Evolutionary conservation across 2,329 filamentous ascomycete species (phyloP).

Genomic region (Cytospora piceae): DNA sequence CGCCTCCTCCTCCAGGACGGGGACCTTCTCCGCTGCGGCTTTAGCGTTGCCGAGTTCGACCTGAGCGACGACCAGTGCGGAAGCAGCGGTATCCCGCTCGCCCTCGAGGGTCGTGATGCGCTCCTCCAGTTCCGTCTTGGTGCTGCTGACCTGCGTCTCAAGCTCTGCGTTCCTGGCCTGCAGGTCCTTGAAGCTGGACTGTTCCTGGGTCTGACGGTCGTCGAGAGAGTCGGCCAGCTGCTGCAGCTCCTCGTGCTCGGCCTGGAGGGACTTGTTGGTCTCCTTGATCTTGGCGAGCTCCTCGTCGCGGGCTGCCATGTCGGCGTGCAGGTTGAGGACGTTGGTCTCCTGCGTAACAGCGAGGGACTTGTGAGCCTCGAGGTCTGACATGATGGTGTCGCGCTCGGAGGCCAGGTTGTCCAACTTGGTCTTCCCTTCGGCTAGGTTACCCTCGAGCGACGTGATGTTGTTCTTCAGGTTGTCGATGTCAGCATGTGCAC

Average conservation of each 20-base stretch:
- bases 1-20: conserved; percentile 20
- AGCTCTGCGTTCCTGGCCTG: conserved; percentile 26
- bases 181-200: conserved; percentile 16
- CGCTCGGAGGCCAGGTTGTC: conserved; percentile 19
- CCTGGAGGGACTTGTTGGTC: conserved; percentile 23
- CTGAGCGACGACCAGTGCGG: conserved; percentile 14
- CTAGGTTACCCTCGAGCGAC: conserved; percentile 4
- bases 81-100: conserved; percentile 3
- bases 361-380: conserved; percentile 20
- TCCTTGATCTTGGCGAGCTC: conserved; percentile 24
- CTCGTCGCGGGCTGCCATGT: conserved; percentile 20
- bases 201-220: neutral
- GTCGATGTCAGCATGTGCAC: conserved; percentile 23
- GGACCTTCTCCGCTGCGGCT: conserved; percentile 11
- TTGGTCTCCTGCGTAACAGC: conserved; percentile 26
- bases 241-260: conserved; percentile 25
- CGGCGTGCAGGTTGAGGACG: conserved; percentile 22
- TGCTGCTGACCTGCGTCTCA: conserved; percentile 1
- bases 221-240: conserved; percentile 22
- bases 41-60: conserved; percentile 17
- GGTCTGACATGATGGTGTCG: conserved; percentile 21
- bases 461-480: conserved; percentile 19
- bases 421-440: conserved; percentile 11
- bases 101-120: conserved; percentile 16
- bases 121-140: conserved; percentile 13